These are phyloP conservation scores for Fagopyrum tataricum DNA, from an alignment of 148 eudicot species.

Conservation along the genomic window DNA sequence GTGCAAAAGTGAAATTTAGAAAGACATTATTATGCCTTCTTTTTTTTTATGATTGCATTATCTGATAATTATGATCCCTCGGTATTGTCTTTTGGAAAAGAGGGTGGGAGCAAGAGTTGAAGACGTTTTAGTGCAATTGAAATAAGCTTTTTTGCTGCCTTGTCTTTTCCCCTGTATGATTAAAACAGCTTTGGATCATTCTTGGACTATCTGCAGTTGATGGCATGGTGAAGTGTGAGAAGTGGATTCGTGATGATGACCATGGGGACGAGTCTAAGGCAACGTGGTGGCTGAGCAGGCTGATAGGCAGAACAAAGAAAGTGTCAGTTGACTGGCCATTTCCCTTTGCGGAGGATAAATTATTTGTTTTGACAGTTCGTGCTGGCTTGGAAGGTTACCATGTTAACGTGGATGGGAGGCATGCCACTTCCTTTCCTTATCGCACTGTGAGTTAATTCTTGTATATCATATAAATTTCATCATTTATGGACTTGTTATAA, in stretches of 20 bases:
- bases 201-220: slow-evolving; percentile 40
- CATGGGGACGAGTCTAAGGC: slow-evolving; percentile 45
- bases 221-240: slow-evolving; percentile 73
- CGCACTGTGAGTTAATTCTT: slow-evolving; percentile 52
- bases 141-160: background rate
- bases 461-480: background rate
- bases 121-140: background rate
- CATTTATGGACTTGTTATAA: background rate
- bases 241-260: slow-evolving; percentile 49
- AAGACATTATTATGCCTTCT: background rate
- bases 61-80: background rate
- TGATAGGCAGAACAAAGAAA: slow-evolving; percentile 54
- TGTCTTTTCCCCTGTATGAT: background rate
- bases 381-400: slow-evolving; percentile 88
- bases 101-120: background rate
- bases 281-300: slow-evolving; percentile 54
- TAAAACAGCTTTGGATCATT: background rate
- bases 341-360: slow-evolving; percentile 64
- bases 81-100: background rate
- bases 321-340: slow-evolving; percentile 55
- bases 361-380: slow-evolving; percentile 63
- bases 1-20: background rate
- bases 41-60: background rate
- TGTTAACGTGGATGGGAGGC: slow-evolving; percentile 70
- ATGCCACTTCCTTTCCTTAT: slow-evolving; percentile 67